Conservation (phyloP, 306 rosid species). For the Begonia masoniana region DNA sequence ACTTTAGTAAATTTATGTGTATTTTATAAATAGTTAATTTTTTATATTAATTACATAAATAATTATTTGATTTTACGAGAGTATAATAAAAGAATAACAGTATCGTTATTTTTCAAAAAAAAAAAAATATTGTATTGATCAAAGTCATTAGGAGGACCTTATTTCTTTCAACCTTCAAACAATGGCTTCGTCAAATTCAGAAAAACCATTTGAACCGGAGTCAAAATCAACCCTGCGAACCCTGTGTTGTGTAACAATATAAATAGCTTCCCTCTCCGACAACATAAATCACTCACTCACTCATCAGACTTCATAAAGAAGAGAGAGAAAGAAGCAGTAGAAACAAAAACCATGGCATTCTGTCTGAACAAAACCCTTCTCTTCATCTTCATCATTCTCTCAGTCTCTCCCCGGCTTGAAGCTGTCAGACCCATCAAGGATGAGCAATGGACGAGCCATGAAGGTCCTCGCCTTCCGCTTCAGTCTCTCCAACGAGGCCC, state of each 20-base stretch:
- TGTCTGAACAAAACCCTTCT: slow-evolving; percentile 13
- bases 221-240: background rate
- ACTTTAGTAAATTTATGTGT: too few relatives aligned
- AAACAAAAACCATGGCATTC: slow-evolving; percentile 7
- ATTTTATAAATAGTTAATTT: too few relatives aligned
- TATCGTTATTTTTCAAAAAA: too few relatives aligned
- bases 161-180: slow-evolving; percentile 19
- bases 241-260: background rate
- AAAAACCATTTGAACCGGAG: background rate
- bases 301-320: too few relatives aligned
- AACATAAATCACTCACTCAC: background rate
- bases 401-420: slow-evolving; percentile 20
- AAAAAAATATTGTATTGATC: too few relatives aligned
- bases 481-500: slow-evolving; percentile 31
- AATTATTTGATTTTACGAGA: too few relatives aligned
- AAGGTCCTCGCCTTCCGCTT: slow-evolving; percentile 18
- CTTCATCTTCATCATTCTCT: slow-evolving; percentile 16
- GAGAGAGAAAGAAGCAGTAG: too few relatives aligned
- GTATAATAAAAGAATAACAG: too few relatives aligned
- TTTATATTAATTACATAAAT: too few relatives aligned
- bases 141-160: too few relatives aligned
- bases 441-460: slow-evolving; percentile 19
- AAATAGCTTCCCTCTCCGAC: background rate
- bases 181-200: slow-evolving; percentile 16
- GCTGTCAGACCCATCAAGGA: slow-evolving; percentile 25